Evolutionary conservation across 495 filamentous ascomycete species (phyloP).

Genomic region (Xylaria sp.): DNA sequence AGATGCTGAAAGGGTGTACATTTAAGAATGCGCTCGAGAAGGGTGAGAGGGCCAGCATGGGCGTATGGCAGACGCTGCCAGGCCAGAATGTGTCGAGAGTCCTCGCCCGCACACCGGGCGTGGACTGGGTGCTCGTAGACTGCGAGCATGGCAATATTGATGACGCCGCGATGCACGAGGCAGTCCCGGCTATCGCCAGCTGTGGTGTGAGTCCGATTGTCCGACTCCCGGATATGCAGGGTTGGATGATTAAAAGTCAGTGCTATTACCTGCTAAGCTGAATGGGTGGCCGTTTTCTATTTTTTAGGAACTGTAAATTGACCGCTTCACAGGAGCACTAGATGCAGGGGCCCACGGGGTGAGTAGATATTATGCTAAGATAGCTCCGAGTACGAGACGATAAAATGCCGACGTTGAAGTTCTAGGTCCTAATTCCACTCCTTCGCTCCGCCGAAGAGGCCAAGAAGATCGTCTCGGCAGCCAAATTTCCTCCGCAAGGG

Average conservation of each 20-base stretch:
- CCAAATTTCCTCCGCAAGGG: conserved; percentile 73
- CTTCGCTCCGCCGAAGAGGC: conserved; percentile 71
- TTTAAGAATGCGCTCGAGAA: conserved; percentile 65
- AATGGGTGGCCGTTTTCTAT: neutral
- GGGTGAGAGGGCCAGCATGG: conserved; percentile 64
- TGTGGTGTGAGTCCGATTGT: conserved; percentile 73
- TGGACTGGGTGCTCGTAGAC: conserved; percentile 80
- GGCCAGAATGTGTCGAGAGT: conserved; percentile 73
- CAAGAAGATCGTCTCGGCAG: conserved; percentile 60
- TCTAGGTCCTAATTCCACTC: conserved; percentile 66
- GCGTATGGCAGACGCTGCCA: conserved; percentile 77
- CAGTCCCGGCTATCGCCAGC: conserved; percentile 73
- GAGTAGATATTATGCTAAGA: conserved; percentile 29
- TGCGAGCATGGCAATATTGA: conserved; percentile 82
- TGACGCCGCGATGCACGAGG: conserved; percentile 83
- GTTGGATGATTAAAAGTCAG: conserved; percentile 76
- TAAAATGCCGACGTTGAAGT: conserved; percentile 37
- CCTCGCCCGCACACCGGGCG: conserved; percentile 66
- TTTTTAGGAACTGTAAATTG: conserved; percentile 6
- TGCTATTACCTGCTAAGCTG: conserved; percentile 18
- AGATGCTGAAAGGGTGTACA: conserved; percentile 70
- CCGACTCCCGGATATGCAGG: conserved; percentile 68
- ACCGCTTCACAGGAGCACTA: conserved; percentile 59
- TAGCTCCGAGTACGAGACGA: neutral
- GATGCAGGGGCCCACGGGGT: conserved; percentile 74